Evolutionary conservation across 306 rosid genomes (phyloP).

Genomic region (Hippophae rhamnoides): DNA sequence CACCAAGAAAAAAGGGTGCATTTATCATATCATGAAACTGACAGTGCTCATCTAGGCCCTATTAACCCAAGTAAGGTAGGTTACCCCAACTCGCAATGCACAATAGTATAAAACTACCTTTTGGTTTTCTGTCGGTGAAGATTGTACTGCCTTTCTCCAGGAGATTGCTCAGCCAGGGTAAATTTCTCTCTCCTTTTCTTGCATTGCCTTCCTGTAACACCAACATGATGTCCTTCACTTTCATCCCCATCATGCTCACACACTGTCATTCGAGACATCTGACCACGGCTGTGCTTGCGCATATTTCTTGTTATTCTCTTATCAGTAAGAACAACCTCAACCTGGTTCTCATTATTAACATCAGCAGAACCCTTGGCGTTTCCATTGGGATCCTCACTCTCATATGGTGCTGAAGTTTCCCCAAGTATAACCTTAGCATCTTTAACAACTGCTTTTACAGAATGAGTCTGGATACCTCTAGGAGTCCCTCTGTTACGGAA

Average conservation of each 20-base stretch:
- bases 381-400: slow-evolving; percentile 53
- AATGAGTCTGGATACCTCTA: slow-evolving; percentile 38
- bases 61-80: background rate
- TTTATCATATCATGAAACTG: background rate
- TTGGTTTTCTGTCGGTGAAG: slow-evolving; percentile 52
- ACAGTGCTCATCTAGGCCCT: background rate
- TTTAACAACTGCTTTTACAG: slow-evolving; percentile 57
- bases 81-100: background rate
- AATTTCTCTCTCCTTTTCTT: slow-evolving; percentile 56
- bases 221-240: slow-evolving; percentile 59
- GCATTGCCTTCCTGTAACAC: slow-evolving; percentile 40
- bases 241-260: slow-evolving; percentile 53
- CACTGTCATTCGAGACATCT: slow-evolving; percentile 44
- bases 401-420: slow-evolving; percentile 37
- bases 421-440: slow-evolving; percentile 72
- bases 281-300: slow-evolving; percentile 57
- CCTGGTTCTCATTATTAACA: slow-evolving; percentile 42
- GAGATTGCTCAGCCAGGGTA: slow-evolving; percentile 38
- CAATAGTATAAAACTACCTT: slow-evolving; percentile 17
- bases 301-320: slow-evolving; percentile 28
- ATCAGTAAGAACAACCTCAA: slow-evolving; percentile 25
- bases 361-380: slow-evolving; percentile 57
- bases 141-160: slow-evolving; percentile 64
- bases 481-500: slow-evolving; percentile 41
- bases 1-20: background rate